Percentiles rank a stretch among this genome's conserved stretches.
phyloP scores from a whole-genome alignment of 768 basidiomycete species.

The Dacryopinax primogenitus region DNA sequence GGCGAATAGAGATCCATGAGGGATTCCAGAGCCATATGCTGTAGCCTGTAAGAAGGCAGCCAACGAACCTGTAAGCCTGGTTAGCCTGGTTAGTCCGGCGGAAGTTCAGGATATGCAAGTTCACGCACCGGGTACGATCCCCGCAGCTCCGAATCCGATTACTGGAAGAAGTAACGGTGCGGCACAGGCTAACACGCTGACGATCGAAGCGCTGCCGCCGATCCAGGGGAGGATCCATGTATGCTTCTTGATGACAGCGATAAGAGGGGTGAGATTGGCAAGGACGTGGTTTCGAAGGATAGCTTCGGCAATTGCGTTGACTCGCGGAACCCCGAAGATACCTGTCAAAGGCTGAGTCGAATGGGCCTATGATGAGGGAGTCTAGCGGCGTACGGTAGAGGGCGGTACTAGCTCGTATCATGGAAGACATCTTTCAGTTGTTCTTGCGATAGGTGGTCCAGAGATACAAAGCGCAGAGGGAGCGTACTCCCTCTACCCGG shows the following conservation, averaged over 20 bases:
- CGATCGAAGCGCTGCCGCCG: not conserved
- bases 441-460: too few species aligned
- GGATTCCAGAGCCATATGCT: not conserved
- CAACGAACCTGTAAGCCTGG: not conserved
- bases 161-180: not conserved
- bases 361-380: too few species aligned
- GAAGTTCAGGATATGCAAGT: not conserved
- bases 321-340: too few species aligned
- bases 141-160: not conserved
- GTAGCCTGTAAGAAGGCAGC: not conserved
- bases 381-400: too few species aligned
- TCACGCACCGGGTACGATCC: not conserved
- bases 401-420: too few species aligned
- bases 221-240: not conserved
- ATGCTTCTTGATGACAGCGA: not conserved
- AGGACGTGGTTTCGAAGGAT: too few species aligned
- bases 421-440: too few species aligned
- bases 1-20: not conserved
- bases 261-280: too few species aligned
- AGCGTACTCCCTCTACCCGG: too few species aligned
- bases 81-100: not conserved
- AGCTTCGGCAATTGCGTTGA: too few species aligned
- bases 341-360: too few species aligned
- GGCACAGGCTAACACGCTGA: not conserved
- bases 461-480: too few species aligned